Percentiles rank a stretch among this genome's conserved stretches.
Conservation (phyloP, 441 rosid genomes). For the Manihot esculenta region DNA sequence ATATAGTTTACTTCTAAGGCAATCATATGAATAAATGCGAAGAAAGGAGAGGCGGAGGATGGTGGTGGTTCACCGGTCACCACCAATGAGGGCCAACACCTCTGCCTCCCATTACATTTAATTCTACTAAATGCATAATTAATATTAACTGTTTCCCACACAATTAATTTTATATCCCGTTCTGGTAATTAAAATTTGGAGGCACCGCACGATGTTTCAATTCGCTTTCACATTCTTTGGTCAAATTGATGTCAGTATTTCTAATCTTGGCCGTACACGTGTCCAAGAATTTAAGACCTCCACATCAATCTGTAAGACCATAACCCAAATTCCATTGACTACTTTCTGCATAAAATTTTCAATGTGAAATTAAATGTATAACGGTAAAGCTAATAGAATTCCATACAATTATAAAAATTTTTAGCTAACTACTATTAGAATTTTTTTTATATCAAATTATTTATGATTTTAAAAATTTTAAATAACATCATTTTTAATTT, state of each 20-base stretch:
- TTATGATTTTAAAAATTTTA: too few relatives aligned
- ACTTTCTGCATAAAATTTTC: constrained; percentile 8
- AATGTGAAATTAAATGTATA: too few relatives aligned
- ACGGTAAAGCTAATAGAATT: too few relatives aligned
- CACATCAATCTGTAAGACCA: background rate
- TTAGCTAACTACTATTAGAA: too few relatives aligned
- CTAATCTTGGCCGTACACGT: background rate
- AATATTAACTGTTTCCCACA: constrained; percentile 1
- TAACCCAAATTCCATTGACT: constrained; percentile 9
- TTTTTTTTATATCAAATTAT: too few relatives aligned
- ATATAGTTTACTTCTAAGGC: background rate
- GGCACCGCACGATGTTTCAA: constrained; percentile 29
- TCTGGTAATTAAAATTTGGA: constrained; percentile 7
- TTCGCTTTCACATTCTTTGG: background rate
- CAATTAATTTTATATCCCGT: background rate
- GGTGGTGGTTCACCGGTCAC: constrained; percentile 30
- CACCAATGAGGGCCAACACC: constrained; percentile 15
- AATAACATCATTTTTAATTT: too few relatives aligned
- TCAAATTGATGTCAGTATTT: background rate
- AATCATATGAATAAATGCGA: background rate
- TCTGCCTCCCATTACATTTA: constrained; percentile 14
- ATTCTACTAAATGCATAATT: constrained; percentile 15
- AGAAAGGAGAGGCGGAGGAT: background rate
- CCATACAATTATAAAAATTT: too few relatives aligned
- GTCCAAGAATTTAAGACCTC: background rate